phyloP scores from a whole-genome alignment of 1,284 basidiomycete genomes.

The Fomitopsis betulina region DNA sequence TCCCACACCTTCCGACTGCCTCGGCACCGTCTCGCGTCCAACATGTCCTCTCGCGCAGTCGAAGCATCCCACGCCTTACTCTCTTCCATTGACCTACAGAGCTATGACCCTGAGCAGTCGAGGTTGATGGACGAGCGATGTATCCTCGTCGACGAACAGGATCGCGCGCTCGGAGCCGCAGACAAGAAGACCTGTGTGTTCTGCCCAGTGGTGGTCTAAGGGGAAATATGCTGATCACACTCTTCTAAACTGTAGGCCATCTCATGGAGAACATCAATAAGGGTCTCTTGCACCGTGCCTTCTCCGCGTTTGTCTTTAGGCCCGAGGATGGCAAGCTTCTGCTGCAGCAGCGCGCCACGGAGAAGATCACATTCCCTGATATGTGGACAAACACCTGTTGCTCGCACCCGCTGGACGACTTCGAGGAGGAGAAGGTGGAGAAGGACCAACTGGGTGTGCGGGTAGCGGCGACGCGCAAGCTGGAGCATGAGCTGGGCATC shows the following conservation, averaged over 20 bases:
- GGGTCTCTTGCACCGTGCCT: slow-evolving; percentile 95
- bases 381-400: slow-evolving; percentile 99
- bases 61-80: slow-evolving; percentile 57
- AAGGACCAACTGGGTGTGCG: slow-evolving; percentile 82
- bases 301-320: slow-evolving; percentile 96
- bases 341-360: slow-evolving; percentile 89
- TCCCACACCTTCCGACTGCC: slow-evolving; percentile 14
- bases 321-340: slow-evolving; percentile 94
- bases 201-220: neutral
- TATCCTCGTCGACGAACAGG: slow-evolving; percentile 91
- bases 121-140: slow-evolving; percentile 97
- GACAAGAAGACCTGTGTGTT: slow-evolving; percentile 95
- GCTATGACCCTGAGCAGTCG: slow-evolving; percentile 77
- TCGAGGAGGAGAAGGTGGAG: slow-evolving; percentile 78
- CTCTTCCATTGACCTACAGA: slow-evolving; percentile 66
- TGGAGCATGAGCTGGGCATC: slow-evolving; percentile 97
- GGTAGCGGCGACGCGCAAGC: slow-evolving; percentile 88
- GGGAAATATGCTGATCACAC: neutral
- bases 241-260: slow-evolving; percentile 60
- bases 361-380: slow-evolving; percentile 99
- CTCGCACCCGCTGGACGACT: slow-evolving; percentile 94
- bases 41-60: slow-evolving; percentile 40
- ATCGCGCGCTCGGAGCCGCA: slow-evolving; percentile 84
- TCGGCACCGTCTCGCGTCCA: slow-evolving; percentile 11
- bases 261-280: slow-evolving; percentile 97